Evolutionary conservation across 495 filamentous ascomycete species (phyloP), one percentile per base, ranked within the genome.

Genomic region (Tetracladium marchalianum): DNA sequence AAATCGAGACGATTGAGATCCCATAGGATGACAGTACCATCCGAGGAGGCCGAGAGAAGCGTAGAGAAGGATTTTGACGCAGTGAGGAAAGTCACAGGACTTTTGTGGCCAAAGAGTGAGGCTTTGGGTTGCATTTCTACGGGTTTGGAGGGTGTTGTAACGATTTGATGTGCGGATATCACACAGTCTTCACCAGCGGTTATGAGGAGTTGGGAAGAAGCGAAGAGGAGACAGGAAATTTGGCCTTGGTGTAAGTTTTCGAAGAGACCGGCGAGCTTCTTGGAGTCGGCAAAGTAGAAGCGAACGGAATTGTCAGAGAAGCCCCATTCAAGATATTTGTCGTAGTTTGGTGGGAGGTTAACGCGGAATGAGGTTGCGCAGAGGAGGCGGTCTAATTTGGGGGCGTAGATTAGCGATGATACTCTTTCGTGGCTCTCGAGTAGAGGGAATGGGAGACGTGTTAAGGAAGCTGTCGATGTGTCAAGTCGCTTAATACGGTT

Each of bases 261-360:
- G 56, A 90, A 93, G 31, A 94, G 75, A 1, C 90, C 90, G 13
- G 90, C 72, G 35, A 70, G 67, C 59, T 69, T 64, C 5, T 49
- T 41, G 36, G 13, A 41, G 8, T 51, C 89, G 39, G 80, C 74
- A 32, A 80, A 72, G 62, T 85, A 95, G 68, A 96, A 97, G 9
- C 92, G 80, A 6, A 97, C 77, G 56, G 85, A 89, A 51, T 84
- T 86, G 66, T 98, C 92, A 6, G 87, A 82, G 59, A 92, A 97
- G 1, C 89, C 92, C 92, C 90, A 96, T 63, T 96, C 88, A 62
- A 98, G 75, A 51, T 84, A 95, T 53, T 89, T 87, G 58, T 97
- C 90, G 51, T 85, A 90, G 27, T 66, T 66, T 4, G 93, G 90
- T 1, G 89, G 87, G 11, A 97, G 81, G 54, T 95, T 90, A 31